Base-by-base conservation (phyloP, 495 filamentous ascomycete genomes). In the Cercophora newfieldiana region DNA sequence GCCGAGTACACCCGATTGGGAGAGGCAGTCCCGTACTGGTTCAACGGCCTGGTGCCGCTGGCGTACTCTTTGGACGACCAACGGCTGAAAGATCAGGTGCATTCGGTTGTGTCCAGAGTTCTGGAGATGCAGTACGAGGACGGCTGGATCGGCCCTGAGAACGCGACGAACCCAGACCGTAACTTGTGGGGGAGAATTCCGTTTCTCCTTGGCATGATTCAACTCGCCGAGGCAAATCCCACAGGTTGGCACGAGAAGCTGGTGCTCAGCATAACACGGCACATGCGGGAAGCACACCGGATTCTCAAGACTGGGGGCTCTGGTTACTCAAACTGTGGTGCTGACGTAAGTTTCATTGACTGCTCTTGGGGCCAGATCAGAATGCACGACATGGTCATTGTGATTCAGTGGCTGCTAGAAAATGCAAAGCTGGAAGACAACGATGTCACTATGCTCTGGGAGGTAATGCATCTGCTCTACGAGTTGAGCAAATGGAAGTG, bases 1-100 rank as follows among this genome's bases (percentile, higher is more conserved):
- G 8, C 74, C 6, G 85, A 89, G 71, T 90, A 90, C 65, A 87
- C 82, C 53, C 72, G 64, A 1, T 71, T 89, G 3, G 80, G 86
- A 65, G 87, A 90, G 75, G 84, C 80, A 0, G 77, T 84, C 3
- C 87, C 88, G 6, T 90, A 90, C 70, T 90, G 86, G 88, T 83
- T 88, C 65, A 89, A 89, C 69, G 84, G 84, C n/a, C 74, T 89
- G 2, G 87, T 90, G 0, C 87, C 87, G 1, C 75, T 90, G 24
- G 86, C 88, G 1, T 89, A 84, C 67, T 74, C 73, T 0, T 69
- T 87, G 14, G 76, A 86, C 58, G 82, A 89, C 69, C 71, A 73
- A 1, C 68, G 84, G n/a, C 70, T 89, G 30, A 85, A 85, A 66
- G 71, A 58, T 1, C 86, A 89, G 64, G 82, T 86, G 8, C 75